phyloP scores from a whole-genome alignment of 257 asterid genomes.

The Eustoma russellianum region DNA sequence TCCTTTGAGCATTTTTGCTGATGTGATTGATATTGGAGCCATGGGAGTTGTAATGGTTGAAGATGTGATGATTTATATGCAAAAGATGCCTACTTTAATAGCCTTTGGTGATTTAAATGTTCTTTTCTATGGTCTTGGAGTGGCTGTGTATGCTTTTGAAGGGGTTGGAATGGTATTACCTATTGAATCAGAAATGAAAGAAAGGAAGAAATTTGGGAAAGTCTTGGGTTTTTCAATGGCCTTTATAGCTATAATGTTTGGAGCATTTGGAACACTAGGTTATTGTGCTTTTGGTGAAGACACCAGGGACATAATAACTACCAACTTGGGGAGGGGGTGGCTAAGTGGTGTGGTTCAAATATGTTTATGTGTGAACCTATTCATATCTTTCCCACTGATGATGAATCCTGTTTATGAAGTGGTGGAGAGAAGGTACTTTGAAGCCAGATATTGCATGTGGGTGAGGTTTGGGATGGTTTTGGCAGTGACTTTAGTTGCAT shows the following conservation, averaged over 20 bases:
- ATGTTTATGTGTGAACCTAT: constrained; percentile 58
- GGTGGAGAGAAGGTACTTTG: constrained; percentile 73
- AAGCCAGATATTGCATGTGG: constrained; percentile 69
- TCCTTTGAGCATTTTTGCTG: constrained; percentile 83
- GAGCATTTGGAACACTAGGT: constrained; percentile 58
- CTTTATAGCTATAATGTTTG: constrained; percentile 63
- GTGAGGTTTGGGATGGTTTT: constrained; percentile 61
- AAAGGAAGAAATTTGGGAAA: constrained; percentile 53
- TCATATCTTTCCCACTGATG: constrained; percentile 73
- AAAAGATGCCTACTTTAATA: constrained; percentile 46
- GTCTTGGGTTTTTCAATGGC: constrained; percentile 51
- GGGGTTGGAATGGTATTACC: constrained; percentile 89
- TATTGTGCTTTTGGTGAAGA: constrained; percentile 73
- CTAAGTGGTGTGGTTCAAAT: constrained; percentile 59
- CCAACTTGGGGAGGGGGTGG: constrained; percentile 66
- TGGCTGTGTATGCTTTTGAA: constrained; percentile 79
- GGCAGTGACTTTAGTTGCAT: constrained; percentile 45
- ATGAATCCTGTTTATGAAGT: constrained; percentile 92
- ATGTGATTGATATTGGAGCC: constrained; percentile 64
- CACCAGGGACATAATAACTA: constrained; percentile 70
- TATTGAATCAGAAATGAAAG: constrained; percentile 67
- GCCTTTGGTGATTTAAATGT: constrained; percentile 58
- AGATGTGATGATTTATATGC: constrained; percentile 41
- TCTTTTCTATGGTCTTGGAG: constrained; percentile 79
- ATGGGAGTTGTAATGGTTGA: constrained; percentile 80